These are phyloP conservation scores for Scedosporium dehoogii DNA, from an alignment of 2,329 filamentous ascomycete species.

Conservation along the genomic window DNA sequence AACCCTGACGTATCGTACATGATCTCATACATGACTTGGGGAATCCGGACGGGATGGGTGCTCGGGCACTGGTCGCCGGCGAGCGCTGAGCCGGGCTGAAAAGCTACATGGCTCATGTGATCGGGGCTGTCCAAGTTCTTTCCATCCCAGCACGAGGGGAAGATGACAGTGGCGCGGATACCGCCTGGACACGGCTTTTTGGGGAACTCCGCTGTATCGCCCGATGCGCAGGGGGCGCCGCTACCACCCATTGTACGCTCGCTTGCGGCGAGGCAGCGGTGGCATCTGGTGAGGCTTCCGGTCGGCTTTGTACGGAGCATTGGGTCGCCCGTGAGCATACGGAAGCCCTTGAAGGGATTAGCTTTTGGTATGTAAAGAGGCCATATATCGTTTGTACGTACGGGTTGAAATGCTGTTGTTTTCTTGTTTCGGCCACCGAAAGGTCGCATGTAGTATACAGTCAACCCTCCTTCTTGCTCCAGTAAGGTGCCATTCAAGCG, in stretches of 20 bases:
- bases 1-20: conserved; percentile 7
- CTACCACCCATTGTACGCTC: conserved; percentile 24
- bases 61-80: conserved; percentile 10
- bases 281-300: conserved; percentile 15
- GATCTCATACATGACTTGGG: conserved; percentile 11
- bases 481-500: conserved; percentile 28
- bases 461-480: conserved; percentile 25
- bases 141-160: conserved; percentile 27
- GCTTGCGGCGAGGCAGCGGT: conserved; percentile 20
- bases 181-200: conserved; percentile 34
- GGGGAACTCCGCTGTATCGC: conserved; percentile 39
- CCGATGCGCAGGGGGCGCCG: conserved; percentile 36
- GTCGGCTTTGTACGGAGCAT: conserved; percentile 20
- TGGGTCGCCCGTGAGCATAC: conserved; percentile 34
- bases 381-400: conserved; percentile 24
- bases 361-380: background rate
- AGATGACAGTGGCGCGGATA: conserved; percentile 43
- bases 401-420: conserved; percentile 11
- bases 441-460: conserved; percentile 29
- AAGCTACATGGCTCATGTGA: conserved; percentile 7
- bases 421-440: conserved; percentile 20
- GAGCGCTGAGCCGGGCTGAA: conserved; percentile 18
- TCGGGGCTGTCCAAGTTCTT: conserved; percentile 6
- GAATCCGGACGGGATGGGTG: conserved; percentile 6
- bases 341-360: conserved; percentile 26